Evolutionary conservation across 805 yeast species (phyloP), one percentile per base, ranked within the genome.

Genomic region (Hanseniaspora clermontiae): DNA sequence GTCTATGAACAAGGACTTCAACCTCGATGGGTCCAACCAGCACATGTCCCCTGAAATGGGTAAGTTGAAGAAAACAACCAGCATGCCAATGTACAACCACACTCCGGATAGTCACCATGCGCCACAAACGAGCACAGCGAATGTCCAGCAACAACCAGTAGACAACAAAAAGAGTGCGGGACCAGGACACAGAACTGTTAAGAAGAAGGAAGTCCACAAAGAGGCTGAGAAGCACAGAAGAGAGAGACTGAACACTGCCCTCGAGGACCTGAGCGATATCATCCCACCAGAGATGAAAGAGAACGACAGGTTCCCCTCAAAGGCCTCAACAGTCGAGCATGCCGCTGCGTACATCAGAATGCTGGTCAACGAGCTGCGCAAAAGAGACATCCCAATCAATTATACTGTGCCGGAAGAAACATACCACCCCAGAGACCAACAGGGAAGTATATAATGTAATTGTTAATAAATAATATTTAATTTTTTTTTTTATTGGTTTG

Each of bases 171-270:
- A 40, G 15, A 29, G 7, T 24, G 40, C 24, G 39, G 52, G 46
- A 29, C 19, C 12, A 36, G 34, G 36, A 10, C 32, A 17, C 20
- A 24, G n/a, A 20, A 34, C 17, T n/a, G 58, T 49, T 5, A 61
- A 63, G 45, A 63, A 65, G 57, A 72, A 70, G 48, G 68, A 71
- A 31, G 68, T 72, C 0, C 98, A 91, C 69, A 90, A 91, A 66
- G 76, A 87, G 15, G 97, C 98, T 0, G 98, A 91, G 70, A 97
- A 93, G 69, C 97, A 96, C 15, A 77, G 98, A 54, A 78, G 98
- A 62, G 90, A 91, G 67, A 75, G 98, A 60, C 84, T 91, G 83
- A 93, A 93, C 67, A 71, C 74, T 57, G 97, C 97, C 0, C 81
- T 91, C 34, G 80, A 80, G 46, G 95, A 87, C 45, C 72, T 91